These are phyloP conservation scores for Fusarium algeriense DNA, from an alignment of 2,329 filamentous ascomycete genomes.

Conservation along the genomic window DNA sequence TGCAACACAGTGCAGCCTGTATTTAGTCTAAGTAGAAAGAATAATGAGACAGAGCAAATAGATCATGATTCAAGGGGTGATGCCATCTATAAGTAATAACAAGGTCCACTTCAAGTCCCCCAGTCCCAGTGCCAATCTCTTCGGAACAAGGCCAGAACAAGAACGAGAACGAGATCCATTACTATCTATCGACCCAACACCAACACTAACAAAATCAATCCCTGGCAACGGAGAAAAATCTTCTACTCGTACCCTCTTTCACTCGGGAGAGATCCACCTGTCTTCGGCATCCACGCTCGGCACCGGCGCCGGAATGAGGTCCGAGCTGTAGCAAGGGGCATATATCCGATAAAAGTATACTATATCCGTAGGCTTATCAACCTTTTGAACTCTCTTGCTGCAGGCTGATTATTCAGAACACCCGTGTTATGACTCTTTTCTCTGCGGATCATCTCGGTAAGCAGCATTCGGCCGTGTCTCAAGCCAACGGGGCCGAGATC, in stretches of 20 bases:
- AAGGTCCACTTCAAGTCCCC: constrained; percentile 11
- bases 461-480: constrained; percentile 24
- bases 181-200: constrained; percentile 22
- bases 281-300: constrained; percentile 40
- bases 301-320: constrained; percentile 31
- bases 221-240: constrained; percentile 29
- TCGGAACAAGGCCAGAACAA: neutral
- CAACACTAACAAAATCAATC: constrained; percentile 15
- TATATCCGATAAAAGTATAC: constrained; percentile 29
- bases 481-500: constrained; percentile 33
- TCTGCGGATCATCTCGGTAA: constrained; percentile 20
- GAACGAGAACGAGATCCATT: constrained; percentile 23
- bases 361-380: constrained; percentile 25
- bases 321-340: constrained; percentile 4
- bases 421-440: constrained; percentile 9
- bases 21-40: neutral
- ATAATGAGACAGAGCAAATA: neutral
- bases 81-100: constrained; percentile 37
- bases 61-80: constrained; percentile 29
- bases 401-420: constrained; percentile 10
- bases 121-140: constrained; percentile 25
- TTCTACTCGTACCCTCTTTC: constrained; percentile 14
- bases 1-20: neutral
- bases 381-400: neutral
- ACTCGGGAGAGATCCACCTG: constrained; percentile 24